Evolutionary conservation across 192 early-diverging fungal species (phyloP), one percentile per base, ranked within the genome.

Genomic region (Umbelopsis sp.): DNA sequence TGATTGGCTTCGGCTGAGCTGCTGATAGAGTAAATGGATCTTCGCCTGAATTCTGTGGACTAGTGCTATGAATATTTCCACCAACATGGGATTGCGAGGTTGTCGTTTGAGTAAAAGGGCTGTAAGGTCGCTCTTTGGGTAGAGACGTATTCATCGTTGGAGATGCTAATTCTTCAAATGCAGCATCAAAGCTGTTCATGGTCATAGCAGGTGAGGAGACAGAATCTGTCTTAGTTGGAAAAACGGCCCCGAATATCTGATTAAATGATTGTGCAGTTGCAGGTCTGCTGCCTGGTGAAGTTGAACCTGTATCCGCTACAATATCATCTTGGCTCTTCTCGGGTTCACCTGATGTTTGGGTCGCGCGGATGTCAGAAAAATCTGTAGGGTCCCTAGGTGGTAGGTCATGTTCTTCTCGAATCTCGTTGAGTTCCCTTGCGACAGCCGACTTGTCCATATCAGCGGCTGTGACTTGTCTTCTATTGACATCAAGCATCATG

Each of bases 401-500:
- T 31, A 73, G 43, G 22, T 65, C 72, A 50, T 70, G 69, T 31
- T 73, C 73, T 16, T 72, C 79, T 14, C 76, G 43, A n/a, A 75
- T 77, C 16, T 86, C 76, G 11, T 75, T 77, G 45, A 84, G 71
- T 52, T 93, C 84, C 20, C 73, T 71, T 47, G 89, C 76, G 45
- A 89, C 59, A 53, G 84, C 81, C 66, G 91, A 84, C 54, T 90
- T 84, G 50, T 93, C 90, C 12, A 77, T 81, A 29, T 89, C 87
- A 24, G 87, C 87, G 44, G 81, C 80, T 1, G 80, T 72, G 9
- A 92, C 74, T 65, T 90, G 83, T 52, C 90, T 82, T 44, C 83
- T 80, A 52, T 91, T 90, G 68, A 93, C 86, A 75, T 89, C 90
- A 7, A 90, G 66, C 51, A 87, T 69, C 54, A 87, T 82, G 56